phyloP scores from a whole-genome alignment of 148 eudicot species.

The Cornus suecica region DNA sequence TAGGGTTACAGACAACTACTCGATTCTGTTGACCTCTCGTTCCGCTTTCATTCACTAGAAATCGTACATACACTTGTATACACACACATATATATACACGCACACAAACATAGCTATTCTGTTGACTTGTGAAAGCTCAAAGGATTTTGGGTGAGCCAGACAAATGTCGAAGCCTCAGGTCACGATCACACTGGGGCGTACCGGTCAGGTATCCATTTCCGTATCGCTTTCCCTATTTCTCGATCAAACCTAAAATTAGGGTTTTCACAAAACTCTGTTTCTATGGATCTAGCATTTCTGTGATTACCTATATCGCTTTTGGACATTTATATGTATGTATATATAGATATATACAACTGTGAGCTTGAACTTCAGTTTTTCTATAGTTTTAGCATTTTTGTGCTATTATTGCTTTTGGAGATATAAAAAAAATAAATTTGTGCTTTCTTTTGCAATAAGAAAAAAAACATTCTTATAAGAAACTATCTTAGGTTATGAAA shows the following conservation, averaged over 20 bases:
- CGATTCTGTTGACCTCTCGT: neutral
- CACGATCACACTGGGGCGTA: constrained; percentile 43
- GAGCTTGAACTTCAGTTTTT: neutral
- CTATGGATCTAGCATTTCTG: neutral
- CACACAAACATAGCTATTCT: neutral
- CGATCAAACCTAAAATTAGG: neutral
- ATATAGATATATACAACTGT: neutral
- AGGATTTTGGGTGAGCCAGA: neutral
- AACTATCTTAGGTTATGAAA: too few species aligned
- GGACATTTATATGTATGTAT: too few species aligned
- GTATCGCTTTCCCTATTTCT: neutral
- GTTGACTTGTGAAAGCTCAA: neutral
- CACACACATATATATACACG: neutral
- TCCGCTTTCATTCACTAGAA: neutral
- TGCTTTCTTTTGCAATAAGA: too few species aligned
- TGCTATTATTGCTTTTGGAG: too few species aligned
- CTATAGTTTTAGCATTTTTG: neutral
- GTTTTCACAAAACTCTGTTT: neutral
- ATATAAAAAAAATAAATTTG: too few species aligned
- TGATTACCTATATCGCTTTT: neutral
- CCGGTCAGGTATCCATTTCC: constrained; percentile 25
- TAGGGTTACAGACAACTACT: neutral
- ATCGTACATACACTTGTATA: neutral
- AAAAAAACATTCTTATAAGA: too few species aligned
- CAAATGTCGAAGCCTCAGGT: constrained; percentile 31